Conservation (phyloP, 192 early-diverging fungal genomes). For the Oehlia diaphana region DNA sequence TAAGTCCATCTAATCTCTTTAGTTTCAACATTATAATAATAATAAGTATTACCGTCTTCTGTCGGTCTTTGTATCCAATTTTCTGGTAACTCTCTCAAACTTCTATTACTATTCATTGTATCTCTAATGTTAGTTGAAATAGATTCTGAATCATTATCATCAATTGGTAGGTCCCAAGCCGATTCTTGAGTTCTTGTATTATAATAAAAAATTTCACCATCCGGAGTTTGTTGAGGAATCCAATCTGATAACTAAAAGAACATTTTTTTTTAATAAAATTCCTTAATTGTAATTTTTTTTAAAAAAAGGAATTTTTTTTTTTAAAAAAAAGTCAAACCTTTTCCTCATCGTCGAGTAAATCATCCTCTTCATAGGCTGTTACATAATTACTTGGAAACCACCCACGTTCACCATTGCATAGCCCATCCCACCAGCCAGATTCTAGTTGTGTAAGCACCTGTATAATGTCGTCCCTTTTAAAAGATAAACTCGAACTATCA, state of each 20-base stretch:
- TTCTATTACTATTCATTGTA: neutral
- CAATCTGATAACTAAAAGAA: conserved; percentile 36
- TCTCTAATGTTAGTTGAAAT: neutral
- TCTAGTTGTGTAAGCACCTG: conserved; percentile 86
- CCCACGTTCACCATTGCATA: conserved; percentile 75
- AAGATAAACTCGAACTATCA: conserved; percentile 77
- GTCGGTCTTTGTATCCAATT: conserved; percentile 32
- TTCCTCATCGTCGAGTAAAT: neutral
- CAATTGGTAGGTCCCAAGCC: conserved; percentile 35
- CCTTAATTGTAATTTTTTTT: neutral
- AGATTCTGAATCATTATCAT: neutral
- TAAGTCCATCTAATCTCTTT: conserved; percentile 40
- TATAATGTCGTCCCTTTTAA: conserved; percentile 84
- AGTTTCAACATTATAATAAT: conserved; percentile 42
- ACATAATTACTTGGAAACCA: conserved; percentile 89
- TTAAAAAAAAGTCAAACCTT: neutral
- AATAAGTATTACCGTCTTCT: conserved; percentile 40
- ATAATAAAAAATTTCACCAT: conserved; percentile 51
- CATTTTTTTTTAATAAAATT: neutral
- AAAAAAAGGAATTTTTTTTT: neutral
- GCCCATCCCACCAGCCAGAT: conserved; percentile 98
- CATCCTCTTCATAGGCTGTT: conserved; percentile 7
- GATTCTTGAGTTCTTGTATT: conserved; percentile 48
- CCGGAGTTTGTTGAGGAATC: conserved; percentile 48
- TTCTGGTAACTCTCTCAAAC: conserved; percentile 26